Percentiles rank a stretch among this genome's conserved stretches.
phyloP scores from a whole-genome alignment of 805 yeast genomes.

The Kodamaea laetipori region DNA sequence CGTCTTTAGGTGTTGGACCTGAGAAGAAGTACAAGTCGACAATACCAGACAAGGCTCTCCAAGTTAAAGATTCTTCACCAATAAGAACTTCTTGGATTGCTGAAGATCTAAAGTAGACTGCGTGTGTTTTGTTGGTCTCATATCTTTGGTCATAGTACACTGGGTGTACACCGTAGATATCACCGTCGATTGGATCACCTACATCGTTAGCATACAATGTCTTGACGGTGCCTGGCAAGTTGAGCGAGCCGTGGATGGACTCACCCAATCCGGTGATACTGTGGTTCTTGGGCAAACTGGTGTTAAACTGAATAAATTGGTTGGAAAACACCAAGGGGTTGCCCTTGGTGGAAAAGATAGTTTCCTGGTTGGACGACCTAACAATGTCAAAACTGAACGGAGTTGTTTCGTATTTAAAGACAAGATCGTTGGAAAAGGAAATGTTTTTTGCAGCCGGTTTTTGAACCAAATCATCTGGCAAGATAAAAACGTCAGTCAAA shows the following conservation, averaged over 20 bases:
- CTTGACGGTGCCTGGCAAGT: slow-evolving; percentile 28
- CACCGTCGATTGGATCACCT: slow-evolving; percentile 29
- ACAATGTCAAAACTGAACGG: slow-evolving; percentile 21
- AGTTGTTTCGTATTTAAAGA: slow-evolving; percentile 16
- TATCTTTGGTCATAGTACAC: slow-evolving; percentile 31
- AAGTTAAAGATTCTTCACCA: slow-evolving; percentile 27
- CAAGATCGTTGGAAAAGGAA: slow-evolving; percentile 20
- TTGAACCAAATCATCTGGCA: slow-evolving; percentile 21
- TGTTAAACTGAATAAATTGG: slow-evolving; percentile 33
- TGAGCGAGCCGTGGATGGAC: slow-evolving; percentile 29
- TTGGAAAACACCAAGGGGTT: slow-evolving; percentile 33
- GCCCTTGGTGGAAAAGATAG: slow-evolving; percentile 30
- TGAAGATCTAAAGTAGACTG: slow-evolving; percentile 33
- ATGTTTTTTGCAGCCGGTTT: slow-evolving; percentile 18
- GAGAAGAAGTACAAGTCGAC: slow-evolving; percentile 29
- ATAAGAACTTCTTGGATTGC: slow-evolving; percentile 31
- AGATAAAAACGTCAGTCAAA: slow-evolving; percentile 23
- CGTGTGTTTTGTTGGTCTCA: slow-evolving; percentile 25
- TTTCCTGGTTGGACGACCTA: slow-evolving; percentile 25
- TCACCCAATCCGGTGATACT: slow-evolving; percentile 35
- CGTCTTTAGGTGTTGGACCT: slow-evolving; percentile 27
- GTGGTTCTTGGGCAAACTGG: slow-evolving; percentile 29
- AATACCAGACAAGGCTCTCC: slow-evolving; percentile 32
- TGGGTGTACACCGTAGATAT: slow-evolving; percentile 36
- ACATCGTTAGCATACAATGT: slow-evolving; percentile 33